A percentile compares a stretch with the other conserved stretches of the same genome.
phyloP scores from a whole-genome alignment of 2,329 filamentous ascomycete species.

The Leptographium lundbergii region DNA sequence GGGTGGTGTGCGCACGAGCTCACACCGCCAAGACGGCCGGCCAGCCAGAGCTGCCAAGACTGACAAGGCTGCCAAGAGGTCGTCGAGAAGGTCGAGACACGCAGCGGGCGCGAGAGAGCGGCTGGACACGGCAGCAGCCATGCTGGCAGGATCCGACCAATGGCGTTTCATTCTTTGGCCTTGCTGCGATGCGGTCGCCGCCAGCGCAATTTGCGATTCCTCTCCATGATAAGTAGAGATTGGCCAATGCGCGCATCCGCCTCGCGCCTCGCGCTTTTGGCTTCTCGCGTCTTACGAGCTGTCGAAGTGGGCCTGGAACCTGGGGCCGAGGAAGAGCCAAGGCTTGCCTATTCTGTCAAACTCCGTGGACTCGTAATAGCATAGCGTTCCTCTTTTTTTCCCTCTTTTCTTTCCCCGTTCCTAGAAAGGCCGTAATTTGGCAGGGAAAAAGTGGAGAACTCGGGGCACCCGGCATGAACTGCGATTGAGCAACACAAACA shows the following conservation, averaged over 20 bases:
- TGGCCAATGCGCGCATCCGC: neutral
- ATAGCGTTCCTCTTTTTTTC: neutral
- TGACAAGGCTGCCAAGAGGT: too few species aligned
- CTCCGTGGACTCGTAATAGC: neutral
- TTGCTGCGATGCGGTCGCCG: neutral
- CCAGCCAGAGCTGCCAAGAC: too few species aligned
- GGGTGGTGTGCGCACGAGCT: too few species aligned
- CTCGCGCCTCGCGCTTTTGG: slow-evolving; percentile 12
- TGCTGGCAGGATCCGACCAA: too few species aligned
- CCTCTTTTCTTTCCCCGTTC: neutral
- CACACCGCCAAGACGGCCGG: too few species aligned
- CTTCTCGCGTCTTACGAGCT: slow-evolving; percentile 8
- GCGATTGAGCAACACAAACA: neutral
- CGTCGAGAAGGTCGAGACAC: too few species aligned
- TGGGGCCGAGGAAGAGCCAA: neutral
- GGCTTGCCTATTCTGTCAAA: neutral
- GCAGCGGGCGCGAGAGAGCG: too few species aligned
- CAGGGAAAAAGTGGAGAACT: neutral
- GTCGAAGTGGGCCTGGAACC: neutral
- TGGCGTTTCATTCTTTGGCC: neutral
- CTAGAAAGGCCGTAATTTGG: neutral
- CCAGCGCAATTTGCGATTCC: neutral
- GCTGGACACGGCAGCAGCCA: too few species aligned
- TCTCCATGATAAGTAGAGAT: neutral
- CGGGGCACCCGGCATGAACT: slow-evolving; percentile 2